Percentiles rank a stretch among this genome's conserved stretches.
Conservation (phyloP, 2,329 filamentous ascomycete species). For the Sporothrix phasma region DNA sequence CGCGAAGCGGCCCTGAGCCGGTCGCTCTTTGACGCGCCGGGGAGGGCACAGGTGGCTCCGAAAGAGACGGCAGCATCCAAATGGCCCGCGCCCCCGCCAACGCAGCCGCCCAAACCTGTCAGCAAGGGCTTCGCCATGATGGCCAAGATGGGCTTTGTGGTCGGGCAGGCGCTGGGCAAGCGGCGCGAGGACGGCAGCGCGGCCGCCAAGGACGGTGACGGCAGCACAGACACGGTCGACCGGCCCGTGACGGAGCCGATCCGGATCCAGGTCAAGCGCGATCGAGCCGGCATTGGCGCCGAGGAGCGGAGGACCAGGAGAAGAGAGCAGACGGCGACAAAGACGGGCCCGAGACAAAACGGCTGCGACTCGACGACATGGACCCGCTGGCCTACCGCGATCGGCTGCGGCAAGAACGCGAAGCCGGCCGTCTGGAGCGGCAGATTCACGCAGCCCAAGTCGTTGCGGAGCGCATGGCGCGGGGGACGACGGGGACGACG, state of each 20-base stretch:
- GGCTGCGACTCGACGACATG: constrained; percentile 33
- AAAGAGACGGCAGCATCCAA: background rate
- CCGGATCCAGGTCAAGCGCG: constrained; percentile 64
- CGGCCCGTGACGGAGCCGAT: constrained; percentile 55
- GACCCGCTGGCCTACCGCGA: constrained; percentile 65
- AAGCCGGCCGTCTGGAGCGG: constrained; percentile 57
- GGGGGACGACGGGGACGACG: constrained; percentile 34
- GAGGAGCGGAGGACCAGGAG: constrained; percentile 57
- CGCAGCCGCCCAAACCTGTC: constrained; percentile 34
- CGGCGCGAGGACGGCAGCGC: constrained; percentile 19
- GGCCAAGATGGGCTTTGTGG: constrained; percentile 85
- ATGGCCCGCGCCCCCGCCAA: constrained; percentile 16
- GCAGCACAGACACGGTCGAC: background rate
- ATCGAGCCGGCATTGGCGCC: constrained; percentile 70
- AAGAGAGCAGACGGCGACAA: constrained; percentile 18
- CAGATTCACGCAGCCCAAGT: constrained; percentile 71
- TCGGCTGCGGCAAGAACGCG: constrained; percentile 58
- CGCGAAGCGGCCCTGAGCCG: constrained; percentile 67
- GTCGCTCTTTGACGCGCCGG: constrained; percentile 49
- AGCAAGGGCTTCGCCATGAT: constrained; percentile 95
- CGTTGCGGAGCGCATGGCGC: constrained; percentile 65
- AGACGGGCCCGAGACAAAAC: constrained; percentile 31
- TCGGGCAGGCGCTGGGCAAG: constrained; percentile 62
- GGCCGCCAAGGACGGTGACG: background rate
- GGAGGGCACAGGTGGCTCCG: too few relatives aligned